Base-by-base conservation (phyloP, 495 filamentous ascomycete species). In the Amniculicola lignicola region DNA sequence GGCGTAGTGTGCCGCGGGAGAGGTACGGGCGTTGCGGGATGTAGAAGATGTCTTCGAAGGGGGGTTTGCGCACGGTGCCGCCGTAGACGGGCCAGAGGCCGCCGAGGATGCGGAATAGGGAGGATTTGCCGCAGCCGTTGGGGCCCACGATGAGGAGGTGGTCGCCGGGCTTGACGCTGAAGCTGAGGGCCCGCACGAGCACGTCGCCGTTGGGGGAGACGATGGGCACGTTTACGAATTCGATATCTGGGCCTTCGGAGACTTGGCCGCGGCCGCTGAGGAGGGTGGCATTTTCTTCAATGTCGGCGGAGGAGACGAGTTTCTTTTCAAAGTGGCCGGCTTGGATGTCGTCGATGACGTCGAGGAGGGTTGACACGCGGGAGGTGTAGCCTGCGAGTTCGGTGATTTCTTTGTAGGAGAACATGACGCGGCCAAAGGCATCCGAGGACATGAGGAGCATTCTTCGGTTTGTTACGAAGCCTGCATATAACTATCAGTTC, bases 11-110 rank as follows among this genome's bases (percentile, higher is more conserved):
- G 15, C 93, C 93, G 23, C 87, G 82, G 24, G 87, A 90, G 1
- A 98, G 79, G 66, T 98, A 98, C 0, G 93, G 93, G 0, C 93
- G 84, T 67, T 98, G 93, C 0, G 93, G 93, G 64, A 98, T 95
- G 73, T 98, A 98, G 76, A 97, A 98, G 65, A 98, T 96, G 62
- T 92, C 86, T 38, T 84, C 80, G 59, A 89, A 88, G 0, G 85
- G 82, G 4, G 94, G 93, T 67, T 96, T 96, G 62, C 84, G 80
- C 21, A 98, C 93, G 1, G 78, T 86, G 31, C 93, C 93, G 52
- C 93, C 93, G 71, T 97, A 97, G 27, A 97, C 94, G n/a, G 93
- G 93, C 93, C 93, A 98, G 0, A 98, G 80, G 6, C 93, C 93
- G 44, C 93, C 93, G 28, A 98, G 79, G 65, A 98, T 98, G 22